phyloP scores from a whole-genome alignment of 352 stramenopile species.

The Pythium rishiriense region DNA sequence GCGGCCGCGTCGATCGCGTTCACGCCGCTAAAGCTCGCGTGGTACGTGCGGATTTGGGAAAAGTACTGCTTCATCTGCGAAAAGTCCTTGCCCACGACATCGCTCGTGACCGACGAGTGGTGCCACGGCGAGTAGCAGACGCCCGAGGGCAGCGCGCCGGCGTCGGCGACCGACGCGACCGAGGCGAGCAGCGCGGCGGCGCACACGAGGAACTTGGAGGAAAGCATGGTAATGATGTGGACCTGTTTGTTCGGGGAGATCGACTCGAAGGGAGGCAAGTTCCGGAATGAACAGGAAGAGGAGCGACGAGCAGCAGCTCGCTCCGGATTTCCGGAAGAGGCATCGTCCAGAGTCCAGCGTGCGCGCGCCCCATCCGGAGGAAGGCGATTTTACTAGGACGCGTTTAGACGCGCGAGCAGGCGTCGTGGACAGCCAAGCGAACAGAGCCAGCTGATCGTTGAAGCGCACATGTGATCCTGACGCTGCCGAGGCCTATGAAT shows the following conservation, averaged over 20 bases:
- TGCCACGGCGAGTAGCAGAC: conserved; percentile 71
- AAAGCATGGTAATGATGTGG: conserved; percentile 11
- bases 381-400: neutral
- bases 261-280: conserved; percentile 7
- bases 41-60: conserved; percentile 37
- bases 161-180: conserved; percentile 7
- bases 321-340: conserved; percentile 3
- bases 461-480: conserved; percentile 6
- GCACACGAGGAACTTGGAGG: conserved; percentile 18
- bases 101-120: conserved; percentile 35
- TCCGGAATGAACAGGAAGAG: conserved; percentile 22
- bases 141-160: conserved; percentile 31
- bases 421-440: neutral
- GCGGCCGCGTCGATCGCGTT: conserved; percentile 37
- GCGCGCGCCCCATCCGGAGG: neutral
- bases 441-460: conserved; percentile 2
- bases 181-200: conserved; percentile 15
- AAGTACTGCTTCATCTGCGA: conserved; percentile 35
- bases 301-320: too few species aligned
- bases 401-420: conserved; percentile 7
- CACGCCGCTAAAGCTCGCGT: conserved; percentile 35
- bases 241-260: neutral
- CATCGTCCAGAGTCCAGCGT: neutral
- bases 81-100: conserved; percentile 30
- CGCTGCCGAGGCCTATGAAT: too few species aligned